A percentile compares a stretch with the other conserved stretches of the same genome.
phyloP scores from a whole-genome alignment of 108 stramenopile genomes.

The Nannochloropsis gaditana region DNA sequence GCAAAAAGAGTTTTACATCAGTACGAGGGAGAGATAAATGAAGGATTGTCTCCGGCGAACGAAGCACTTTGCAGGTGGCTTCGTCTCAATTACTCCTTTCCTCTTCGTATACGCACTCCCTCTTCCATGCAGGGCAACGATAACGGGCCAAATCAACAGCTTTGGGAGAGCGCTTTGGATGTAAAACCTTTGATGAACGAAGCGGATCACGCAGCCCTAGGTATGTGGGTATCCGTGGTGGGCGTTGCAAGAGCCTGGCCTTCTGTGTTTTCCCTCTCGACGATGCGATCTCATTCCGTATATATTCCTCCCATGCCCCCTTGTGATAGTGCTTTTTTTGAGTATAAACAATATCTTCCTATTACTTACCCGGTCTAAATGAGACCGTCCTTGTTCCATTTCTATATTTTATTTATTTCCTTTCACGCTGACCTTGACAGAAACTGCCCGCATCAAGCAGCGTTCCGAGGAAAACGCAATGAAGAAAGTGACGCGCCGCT shows the following conservation, averaged over 20 bases:
- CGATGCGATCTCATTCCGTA: too few relatives aligned
- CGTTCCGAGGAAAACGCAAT: conserved; percentile 35
- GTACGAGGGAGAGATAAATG: not conserved
- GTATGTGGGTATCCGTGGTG: not conserved
- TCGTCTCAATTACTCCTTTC: not conserved
- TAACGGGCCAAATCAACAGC: not conserved
- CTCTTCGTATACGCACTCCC: not conserved
- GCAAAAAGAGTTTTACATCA: too few relatives aligned
- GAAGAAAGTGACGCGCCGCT: conserved; percentile 41
- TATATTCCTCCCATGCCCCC: too few relatives aligned
- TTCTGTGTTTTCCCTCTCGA: not conserved
- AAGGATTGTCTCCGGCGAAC: not conserved
- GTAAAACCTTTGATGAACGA: conserved; percentile 43
- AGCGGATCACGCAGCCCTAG: conserved; percentile 29
- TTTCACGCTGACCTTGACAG: not conserved
- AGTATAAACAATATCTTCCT: too few relatives aligned
- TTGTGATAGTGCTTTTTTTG: too few relatives aligned
- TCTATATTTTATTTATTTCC: not conserved
- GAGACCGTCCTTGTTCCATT: not conserved
- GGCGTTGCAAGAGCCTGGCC: not conserved
- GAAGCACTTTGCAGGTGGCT: not conserved
- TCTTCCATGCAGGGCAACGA: not conserved
- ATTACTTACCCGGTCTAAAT: too few relatives aligned
- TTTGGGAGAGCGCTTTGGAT: conserved; percentile 39
- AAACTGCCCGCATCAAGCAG: conserved; percentile 14